These are phyloP conservation scores for Corynespora cassiicola DNA, from an alignment of 2,329 filamentous ascomycete genomes.

Conservation along the genomic window DNA sequence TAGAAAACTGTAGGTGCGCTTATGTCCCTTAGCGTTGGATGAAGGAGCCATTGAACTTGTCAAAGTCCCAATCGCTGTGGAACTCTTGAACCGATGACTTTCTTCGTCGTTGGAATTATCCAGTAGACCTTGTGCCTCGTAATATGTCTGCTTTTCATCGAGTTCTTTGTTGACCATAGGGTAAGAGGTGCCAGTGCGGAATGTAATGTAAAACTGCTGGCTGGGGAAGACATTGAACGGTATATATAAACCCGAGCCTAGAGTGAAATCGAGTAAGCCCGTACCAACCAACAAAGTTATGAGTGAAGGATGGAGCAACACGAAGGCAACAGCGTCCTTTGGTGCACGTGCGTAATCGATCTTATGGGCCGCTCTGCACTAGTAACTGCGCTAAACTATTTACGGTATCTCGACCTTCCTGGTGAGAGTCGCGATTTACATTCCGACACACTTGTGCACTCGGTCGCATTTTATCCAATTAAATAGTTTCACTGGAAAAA, in stretches of 20 bases:
- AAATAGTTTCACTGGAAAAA: no score
- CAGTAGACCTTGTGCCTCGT: slow-evolving; percentile 34
- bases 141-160: slow-evolving; percentile 35
- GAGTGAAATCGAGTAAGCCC: background rate
- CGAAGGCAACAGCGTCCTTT: slow-evolving; percentile 18
- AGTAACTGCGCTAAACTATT: no score
- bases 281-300: slow-evolving; percentile 2
- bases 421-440: no score
- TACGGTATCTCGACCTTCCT: no score
- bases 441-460: no score
- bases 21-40: slow-evolving; percentile 13
- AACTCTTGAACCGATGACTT: no score
- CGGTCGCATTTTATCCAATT: no score
- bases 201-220: background rate
- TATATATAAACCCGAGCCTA: background rate
- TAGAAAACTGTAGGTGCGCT: slow-evolving; percentile 40
- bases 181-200: no score
- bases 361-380: no score
- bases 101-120: slow-evolving; percentile 40
- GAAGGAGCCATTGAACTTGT: slow-evolving; percentile 26
- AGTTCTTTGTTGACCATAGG: slow-evolving; percentile 33
- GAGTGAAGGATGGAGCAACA: slow-evolving; percentile 1
- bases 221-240: background rate
- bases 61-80: no score
- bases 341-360: no score